Base-by-base conservation (phyloP, 2,329 filamentous ascomycete genomes). In the Fusarium lyarnte region DNA sequence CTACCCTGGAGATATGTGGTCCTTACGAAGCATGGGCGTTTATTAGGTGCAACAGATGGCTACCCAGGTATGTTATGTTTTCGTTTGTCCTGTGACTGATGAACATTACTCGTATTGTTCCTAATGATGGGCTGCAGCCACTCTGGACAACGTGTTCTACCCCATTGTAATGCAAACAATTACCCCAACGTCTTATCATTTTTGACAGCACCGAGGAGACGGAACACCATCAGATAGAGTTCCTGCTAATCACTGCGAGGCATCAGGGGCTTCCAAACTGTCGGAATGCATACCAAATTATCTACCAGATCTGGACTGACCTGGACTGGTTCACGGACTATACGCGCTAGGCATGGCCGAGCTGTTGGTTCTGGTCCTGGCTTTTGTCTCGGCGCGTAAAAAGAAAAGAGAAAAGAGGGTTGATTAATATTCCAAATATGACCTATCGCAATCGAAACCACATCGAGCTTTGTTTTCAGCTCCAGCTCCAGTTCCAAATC, bases 351-450 rank as follows among this genome's bases (percentile, higher is more conserved):
- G 67, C 58, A 33, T 69, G 62, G 23, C 57, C 58, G 68, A 66
- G 29, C 63, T 46, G 58, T 49, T 42, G 64, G 57, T 45, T 45
- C 66, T 66, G 61, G 60, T 42, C 35, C 36, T 45, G n/a, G 27
- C 27, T 46, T 66, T 54, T 60, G 66, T 70, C 39, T 66, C 66
- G 62, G 61, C 36, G 63, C 45, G 31, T 55, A 66, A 63, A 41
- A 66, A 51, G 33, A 39, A 74, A 61, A 38, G 46, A 60, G 39
- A 65, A 70, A 52, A 29, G 31, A 58, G 51, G 19, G 12, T 70
- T 71, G 58, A 66, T 71, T 73, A 72, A 69, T 63, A 63, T 67
- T 59, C 54, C 55, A 60, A 42, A 63, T 60, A 66, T 75, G 72
- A 76, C 65, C 42, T 55, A 55, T 65, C 63, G 35, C 38, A 57